Evolutionary conservation across 495 filamentous ascomycete genomes (phyloP).

Genomic region (Annulohypoxylon nitens): DNA sequence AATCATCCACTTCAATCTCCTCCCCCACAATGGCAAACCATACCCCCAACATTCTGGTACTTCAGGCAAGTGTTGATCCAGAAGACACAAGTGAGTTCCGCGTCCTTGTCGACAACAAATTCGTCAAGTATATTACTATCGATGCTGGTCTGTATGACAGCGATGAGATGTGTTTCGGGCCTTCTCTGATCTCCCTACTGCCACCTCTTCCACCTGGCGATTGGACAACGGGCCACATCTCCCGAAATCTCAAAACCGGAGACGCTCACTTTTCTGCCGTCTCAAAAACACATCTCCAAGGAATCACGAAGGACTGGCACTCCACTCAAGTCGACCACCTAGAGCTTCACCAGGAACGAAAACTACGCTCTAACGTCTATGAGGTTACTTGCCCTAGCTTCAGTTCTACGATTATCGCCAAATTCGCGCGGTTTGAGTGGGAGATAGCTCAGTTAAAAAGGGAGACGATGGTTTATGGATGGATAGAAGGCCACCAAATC

Average conservation of each 20-base stretch:
- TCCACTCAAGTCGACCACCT: constrained; percentile 41
- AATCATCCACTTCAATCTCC: too few species aligned
- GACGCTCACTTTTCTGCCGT: constrained; percentile 26
- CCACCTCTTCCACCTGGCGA: constrained; percentile 41
- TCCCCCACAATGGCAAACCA: neutral
- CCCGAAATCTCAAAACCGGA: constrained; percentile 23
- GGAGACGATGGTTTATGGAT: constrained; percentile 60
- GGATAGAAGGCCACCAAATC: constrained; percentile 54
- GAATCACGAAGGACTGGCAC: constrained; percentile 45
- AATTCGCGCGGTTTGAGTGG: constrained; percentile 59
- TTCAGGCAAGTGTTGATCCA: constrained; percentile 5
- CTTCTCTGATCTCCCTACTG: neutral
- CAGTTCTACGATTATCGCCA: constrained; percentile 51
- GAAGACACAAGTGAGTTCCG: neutral
- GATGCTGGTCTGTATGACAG: neutral
- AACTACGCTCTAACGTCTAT: constrained; percentile 36
- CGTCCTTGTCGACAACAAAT: neutral
- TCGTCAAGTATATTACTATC: neutral
- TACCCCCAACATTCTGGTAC: neutral
- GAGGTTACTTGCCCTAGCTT: constrained; percentile 41
- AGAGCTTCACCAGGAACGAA: constrained; percentile 24
- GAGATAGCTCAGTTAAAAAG: constrained; percentile 56
- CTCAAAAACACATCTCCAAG: constrained; percentile 20
- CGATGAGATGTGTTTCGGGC: neutral
- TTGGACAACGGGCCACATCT: constrained; percentile 48